Evolutionary conservation across 2,329 filamentous ascomycete species (phyloP).

Genomic region (Anthostomella pinea): DNA sequence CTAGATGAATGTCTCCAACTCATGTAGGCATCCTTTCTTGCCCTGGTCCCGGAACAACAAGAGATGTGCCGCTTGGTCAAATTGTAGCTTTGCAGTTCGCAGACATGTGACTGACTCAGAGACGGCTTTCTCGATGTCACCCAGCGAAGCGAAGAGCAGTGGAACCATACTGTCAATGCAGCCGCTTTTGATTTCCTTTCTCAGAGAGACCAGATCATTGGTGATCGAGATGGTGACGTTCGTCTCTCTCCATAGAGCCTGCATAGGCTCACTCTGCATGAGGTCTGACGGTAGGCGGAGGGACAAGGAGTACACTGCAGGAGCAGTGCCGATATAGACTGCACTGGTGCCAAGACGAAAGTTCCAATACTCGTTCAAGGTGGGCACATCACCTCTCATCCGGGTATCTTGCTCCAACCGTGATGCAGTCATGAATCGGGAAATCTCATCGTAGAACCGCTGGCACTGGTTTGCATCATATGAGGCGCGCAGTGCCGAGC

Average conservation of each 20-base stretch:
- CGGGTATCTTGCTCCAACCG: slow-evolving; percentile 19
- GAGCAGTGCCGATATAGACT: slow-evolving; percentile 16
- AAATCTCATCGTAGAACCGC: slow-evolving; percentile 19
- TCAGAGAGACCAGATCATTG: slow-evolving; percentile 22
- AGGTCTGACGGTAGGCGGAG: slow-evolving; percentile 9
- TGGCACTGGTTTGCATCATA: slow-evolving; percentile 15
- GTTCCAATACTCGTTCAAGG: slow-evolving; percentile 21
- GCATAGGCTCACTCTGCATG: slow-evolving; percentile 13
- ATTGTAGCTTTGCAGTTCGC: slow-evolving; percentile 3
- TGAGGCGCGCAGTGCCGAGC: slow-evolving; percentile 11
- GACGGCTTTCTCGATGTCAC: slow-evolving; percentile 1
- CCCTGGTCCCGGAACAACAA: background rate
- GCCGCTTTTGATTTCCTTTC: slow-evolving; percentile 6
- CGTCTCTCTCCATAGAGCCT: slow-evolving; percentile 19
- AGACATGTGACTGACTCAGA: slow-evolving; percentile 1
- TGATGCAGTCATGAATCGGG: slow-evolving; percentile 16
- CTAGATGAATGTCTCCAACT: slow-evolving; percentile 6
- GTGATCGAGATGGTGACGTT: slow-evolving; percentile 22
- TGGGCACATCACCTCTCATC: slow-evolving; percentile 14
- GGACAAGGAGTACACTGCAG: slow-evolving; percentile 17
- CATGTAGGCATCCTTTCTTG: background rate
- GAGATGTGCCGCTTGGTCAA: slow-evolving; percentile 3
- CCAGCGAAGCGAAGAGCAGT: slow-evolving; percentile 3
- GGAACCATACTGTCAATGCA: slow-evolving; percentile 10
- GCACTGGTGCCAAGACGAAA: slow-evolving; percentile 24